These are phyloP conservation scores for Raffaelea albimanens DNA, from an alignment of 2,329 filamentous ascomycete species.

Conservation along the genomic window DNA sequence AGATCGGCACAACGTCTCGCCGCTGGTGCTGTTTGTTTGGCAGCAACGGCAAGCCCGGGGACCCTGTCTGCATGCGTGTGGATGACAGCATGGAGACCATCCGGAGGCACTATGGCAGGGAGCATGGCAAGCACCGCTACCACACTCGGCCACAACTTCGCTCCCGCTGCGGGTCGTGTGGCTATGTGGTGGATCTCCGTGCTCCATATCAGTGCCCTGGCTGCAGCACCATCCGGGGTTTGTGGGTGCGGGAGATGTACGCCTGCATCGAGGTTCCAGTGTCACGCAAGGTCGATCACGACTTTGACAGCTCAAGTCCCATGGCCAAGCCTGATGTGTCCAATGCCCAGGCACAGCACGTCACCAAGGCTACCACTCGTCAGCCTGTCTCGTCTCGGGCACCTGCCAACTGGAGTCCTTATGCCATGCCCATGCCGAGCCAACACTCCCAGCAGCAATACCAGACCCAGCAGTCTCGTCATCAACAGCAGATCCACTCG, in stretches of 20 bases:
- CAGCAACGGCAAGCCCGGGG: background rate
- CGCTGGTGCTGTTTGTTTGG: conserved; percentile 13
- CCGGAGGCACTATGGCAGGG: conserved; percentile 14
- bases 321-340: background rate
- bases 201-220: conserved; percentile 4
- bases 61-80: conserved; percentile 10
- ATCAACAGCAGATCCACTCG: no score
- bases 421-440: no score
- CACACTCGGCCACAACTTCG: conserved; percentile 5
- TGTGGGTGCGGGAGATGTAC: conserved; percentile 11
- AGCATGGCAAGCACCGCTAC: conserved; percentile 13
- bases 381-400: no score
- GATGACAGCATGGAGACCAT: conserved; percentile 13
- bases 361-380: no score
- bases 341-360: background rate
- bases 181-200: background rate
- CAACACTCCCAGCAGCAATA: no score
- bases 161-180: conserved; percentile 7
- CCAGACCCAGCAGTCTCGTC: no score
- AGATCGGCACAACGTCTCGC: conserved; percentile 4
- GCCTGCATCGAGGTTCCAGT: conserved; percentile 11
- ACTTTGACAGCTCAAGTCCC: background rate
- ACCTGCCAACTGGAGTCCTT: no score
- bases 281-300: background rate
- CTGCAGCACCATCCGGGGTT: conserved; percentile 1